Percentiles rank a stretch among this genome's conserved stretches.
Conservation (phyloP, 1,139 yeast species). For the Blastobotrys apis region DNA sequence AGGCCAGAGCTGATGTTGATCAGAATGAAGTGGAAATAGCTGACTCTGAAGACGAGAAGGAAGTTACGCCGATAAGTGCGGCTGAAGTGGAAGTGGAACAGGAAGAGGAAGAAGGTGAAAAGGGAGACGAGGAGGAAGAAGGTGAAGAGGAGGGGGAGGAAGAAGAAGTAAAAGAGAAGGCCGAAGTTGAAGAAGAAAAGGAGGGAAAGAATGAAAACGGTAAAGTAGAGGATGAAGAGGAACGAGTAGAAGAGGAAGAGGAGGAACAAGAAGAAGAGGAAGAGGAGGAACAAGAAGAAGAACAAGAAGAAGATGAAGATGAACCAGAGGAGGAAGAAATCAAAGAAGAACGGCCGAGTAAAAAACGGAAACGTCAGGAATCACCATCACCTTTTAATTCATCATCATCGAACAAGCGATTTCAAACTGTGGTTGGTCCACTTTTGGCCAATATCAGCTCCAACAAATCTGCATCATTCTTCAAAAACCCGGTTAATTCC, state of each 20-base stretch:
- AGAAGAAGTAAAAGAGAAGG: conserved; percentile 11
- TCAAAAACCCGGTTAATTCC: conserved; percentile 62
- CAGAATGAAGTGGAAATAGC: background rate
- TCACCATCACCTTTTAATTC: conserved; percentile 25
- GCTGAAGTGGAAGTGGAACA: conserved; percentile 6
- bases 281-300: conserved; percentile 11
- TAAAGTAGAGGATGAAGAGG: conserved; percentile 7
- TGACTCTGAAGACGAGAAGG: conserved; percentile 4
- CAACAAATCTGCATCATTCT: conserved; percentile 71
- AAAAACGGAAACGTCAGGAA: conserved; percentile 16
- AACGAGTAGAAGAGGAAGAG: conserved; percentile 13
- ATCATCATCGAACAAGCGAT: conserved; percentile 22
- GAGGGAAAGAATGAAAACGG: conserved; percentile 8
- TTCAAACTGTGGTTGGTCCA: conserved; percentile 40
- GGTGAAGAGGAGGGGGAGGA: conserved; percentile 12
- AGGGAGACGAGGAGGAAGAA: conserved; percentile 10
- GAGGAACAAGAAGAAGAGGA: conserved; percentile 18
- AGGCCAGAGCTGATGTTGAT: too few relatives aligned
- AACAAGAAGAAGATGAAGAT: conserved; percentile 9
- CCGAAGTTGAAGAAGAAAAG: conserved; percentile 8
- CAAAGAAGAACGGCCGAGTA: conserved; percentile 8
- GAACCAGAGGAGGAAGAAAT: conserved; percentile 11
- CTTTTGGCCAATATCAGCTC: conserved; percentile 62
- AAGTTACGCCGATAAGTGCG: conserved; percentile 7
- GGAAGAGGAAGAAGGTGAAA: conserved; percentile 10